A percentile compares a stretch with the other conserved stretches of the same genome.
Conservation (phyloP, 176 grass and related monocot genomes). For the Chrysopogon serrulatus region DNA sequence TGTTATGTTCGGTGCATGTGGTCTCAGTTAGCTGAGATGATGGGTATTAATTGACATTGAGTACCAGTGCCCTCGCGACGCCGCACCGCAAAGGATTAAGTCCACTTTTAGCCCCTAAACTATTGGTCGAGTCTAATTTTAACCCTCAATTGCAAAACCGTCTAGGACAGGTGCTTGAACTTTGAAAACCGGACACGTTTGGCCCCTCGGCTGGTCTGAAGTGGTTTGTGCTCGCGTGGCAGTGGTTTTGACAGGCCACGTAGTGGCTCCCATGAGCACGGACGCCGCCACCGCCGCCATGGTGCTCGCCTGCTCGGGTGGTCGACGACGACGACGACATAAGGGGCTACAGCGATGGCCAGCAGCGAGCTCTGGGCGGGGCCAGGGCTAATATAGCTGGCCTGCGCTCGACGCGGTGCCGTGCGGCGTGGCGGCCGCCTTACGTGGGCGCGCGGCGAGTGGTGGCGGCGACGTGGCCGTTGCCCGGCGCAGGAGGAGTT, state of each 20-base stretch:
- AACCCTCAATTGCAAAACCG: too few relatives aligned
- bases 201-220: too few relatives aligned
- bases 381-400: background rate
- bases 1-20: background rate
- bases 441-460: too few relatives aligned
- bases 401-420: background rate
- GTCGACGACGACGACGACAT: background rate
- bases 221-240: too few relatives aligned
- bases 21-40: background rate
- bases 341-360: background rate
- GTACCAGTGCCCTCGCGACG: background rate
- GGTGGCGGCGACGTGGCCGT: background rate
- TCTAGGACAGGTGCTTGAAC: too few relatives aligned
- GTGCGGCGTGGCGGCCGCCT: too few relatives aligned
- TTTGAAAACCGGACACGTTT: too few relatives aligned
- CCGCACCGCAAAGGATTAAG: too few relatives aligned
- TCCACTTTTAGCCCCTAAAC: too few relatives aligned
- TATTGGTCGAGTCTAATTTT: too few relatives aligned
- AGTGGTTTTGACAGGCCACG: too few relatives aligned
- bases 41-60: background rate
- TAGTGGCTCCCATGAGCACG: background rate
- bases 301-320: background rate
- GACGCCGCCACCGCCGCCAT: too few relatives aligned
- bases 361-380: background rate
- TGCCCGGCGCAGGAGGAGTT: background rate